Evolutionary conservation across 2,329 filamentous ascomycete genomes (phyloP).

Genomic region (Thielaviopsis euricoi): DNA sequence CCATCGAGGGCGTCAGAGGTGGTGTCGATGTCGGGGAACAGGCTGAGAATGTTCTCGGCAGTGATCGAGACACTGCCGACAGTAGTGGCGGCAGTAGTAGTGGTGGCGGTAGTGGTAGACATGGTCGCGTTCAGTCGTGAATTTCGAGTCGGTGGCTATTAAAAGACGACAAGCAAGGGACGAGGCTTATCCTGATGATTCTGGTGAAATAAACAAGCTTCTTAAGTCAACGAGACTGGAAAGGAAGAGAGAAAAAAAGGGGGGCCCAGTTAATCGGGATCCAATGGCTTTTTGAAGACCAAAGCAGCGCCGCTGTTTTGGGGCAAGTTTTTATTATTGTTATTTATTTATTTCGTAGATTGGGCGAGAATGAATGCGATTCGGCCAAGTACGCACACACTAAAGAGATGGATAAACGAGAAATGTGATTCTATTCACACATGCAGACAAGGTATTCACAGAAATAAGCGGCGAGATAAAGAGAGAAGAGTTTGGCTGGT

Average conservation of each 20-base stretch:
- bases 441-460: neutral
- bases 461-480: neutral
- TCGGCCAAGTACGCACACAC: no score
- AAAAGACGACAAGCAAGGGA: neutral
- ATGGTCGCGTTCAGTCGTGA: neutral
- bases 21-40: slow-evolving; percentile 73
- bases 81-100: slow-evolving; percentile 31
- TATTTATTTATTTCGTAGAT: neutral
- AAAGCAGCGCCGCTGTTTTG: neutral
- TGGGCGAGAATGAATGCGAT: neutral
- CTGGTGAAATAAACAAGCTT: neutral
- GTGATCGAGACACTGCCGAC: slow-evolving; percentile 50
- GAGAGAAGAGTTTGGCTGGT: neutral
- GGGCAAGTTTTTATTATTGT: neutral
- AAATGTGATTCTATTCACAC: neutral
- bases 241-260: neutral
- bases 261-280: neutral
- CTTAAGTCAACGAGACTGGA: neutral
- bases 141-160: neutral
- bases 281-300: neutral
- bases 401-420: neutral
- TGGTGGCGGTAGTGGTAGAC: slow-evolving; percentile 12
- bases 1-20: slow-evolving; percentile 63
- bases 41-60: slow-evolving; percentile 66
- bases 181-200: neutral